Evolutionary conservation across 192 early-diverging fungal genomes (phyloP).

Genomic region (Podila horticola): DNA sequence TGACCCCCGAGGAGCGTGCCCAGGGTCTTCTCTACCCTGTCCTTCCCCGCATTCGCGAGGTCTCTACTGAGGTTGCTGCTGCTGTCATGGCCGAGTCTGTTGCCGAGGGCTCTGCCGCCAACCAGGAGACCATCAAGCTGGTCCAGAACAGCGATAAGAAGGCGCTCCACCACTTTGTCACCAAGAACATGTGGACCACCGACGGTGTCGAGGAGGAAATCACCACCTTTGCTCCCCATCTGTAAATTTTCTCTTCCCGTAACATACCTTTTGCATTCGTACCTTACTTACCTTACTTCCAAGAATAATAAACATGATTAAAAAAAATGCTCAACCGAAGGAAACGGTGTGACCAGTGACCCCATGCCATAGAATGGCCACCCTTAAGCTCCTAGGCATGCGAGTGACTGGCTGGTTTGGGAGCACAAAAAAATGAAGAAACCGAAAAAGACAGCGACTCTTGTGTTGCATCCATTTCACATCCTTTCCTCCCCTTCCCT

Average conservation of each 20-base stretch:
- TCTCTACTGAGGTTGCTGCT: conserved; percentile 82
- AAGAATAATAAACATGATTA: not conserved
- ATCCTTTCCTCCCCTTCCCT: conserved; percentile 1
- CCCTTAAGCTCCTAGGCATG: no score
- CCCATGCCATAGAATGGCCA: no score
- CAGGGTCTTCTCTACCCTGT: conserved; percentile 86
- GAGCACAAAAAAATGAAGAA: no score
- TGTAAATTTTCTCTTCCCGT: conserved; percentile 18
- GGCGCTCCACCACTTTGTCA: conserved; percentile 34
- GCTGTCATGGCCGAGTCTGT: conserved; percentile 81
- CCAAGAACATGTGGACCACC: conserved; percentile 47
- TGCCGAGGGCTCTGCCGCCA: conserved; percentile 66
- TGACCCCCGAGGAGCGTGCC: conserved; percentile 74
- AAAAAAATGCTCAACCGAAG: no score
- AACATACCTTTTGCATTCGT: not conserved
- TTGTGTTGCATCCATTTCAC: not conserved
- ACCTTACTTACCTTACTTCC: not conserved
- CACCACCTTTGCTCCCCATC: conserved; percentile 31
- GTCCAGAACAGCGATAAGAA: conserved; percentile 37
- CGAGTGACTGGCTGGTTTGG: no score
- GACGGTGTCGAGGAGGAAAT: conserved; percentile 35
- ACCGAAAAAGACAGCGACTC: not conserved
- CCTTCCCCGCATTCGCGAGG: conserved; percentile 87
- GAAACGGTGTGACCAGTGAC: no score
- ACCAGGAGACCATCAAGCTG: conserved; percentile 58